Percentiles rank a stretch among this genome's conserved stretches.
These are phyloP conservation scores for Ascochyta pisi DNA, from an alignment of 2,329 filamentous ascomycete species.

Conservation along the genomic window DNA sequence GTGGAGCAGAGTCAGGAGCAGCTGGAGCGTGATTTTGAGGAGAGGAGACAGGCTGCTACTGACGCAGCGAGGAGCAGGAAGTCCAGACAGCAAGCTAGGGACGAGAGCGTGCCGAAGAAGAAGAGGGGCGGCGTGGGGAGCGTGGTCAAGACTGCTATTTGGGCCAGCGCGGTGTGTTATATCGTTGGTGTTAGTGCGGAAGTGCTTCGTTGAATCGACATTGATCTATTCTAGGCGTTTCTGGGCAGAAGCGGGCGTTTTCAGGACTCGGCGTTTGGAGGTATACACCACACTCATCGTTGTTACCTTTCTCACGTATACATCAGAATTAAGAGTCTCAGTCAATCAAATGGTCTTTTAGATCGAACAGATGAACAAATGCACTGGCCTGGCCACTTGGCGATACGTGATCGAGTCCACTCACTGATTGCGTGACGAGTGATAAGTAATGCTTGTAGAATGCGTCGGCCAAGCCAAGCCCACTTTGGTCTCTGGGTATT, in stretches of 20 bases:
- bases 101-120: slow-evolving; percentile 7
- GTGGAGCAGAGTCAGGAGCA: slow-evolving; percentile 32
- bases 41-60: slow-evolving; percentile 30
- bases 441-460: no score
- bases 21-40: slow-evolving; percentile 31
- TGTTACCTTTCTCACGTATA: no score
- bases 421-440: no score
- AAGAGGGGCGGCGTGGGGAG: slow-evolving; percentile 23
- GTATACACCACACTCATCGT: slow-evolving; percentile 5
- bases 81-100: slow-evolving; percentile 8
- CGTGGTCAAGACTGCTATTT: slow-evolving; percentile 42
- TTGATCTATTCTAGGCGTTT: neutral
- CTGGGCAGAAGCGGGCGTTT: neutral
- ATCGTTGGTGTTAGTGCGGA: slow-evolving; percentile 43
- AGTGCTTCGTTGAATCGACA: slow-evolving; percentile 12
- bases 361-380: no score
- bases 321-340: no score
- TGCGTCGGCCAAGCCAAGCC: no score
- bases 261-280: neutral
- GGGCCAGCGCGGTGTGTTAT: slow-evolving; percentile 40
- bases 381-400: no score
- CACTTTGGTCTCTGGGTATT: no score
- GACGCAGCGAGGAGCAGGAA: slow-evolving; percentile 5
- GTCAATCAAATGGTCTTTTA: no score
- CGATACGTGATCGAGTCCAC: no score